These are phyloP conservation scores for Ganoderma lucidum DNA, from an alignment of 1,284 basidiomycete species.

Conservation along the genomic window DNA sequence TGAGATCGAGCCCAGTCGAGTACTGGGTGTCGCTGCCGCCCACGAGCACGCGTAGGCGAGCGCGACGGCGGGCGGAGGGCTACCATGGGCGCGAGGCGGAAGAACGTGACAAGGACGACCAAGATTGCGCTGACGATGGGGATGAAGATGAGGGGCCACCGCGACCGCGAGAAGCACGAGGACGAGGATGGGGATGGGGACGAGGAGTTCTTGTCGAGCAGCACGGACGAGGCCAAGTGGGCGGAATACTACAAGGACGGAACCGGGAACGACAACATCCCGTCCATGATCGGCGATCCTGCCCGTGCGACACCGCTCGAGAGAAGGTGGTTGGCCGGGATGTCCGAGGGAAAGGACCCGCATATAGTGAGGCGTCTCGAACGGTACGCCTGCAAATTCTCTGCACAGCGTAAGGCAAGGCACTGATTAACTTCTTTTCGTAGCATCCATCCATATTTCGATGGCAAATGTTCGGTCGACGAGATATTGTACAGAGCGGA, in stretches of 20 bases:
- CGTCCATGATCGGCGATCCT: conserved; percentile 85
- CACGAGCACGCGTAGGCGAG: conserved; percentile 52
- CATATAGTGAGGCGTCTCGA: conserved; percentile 70
- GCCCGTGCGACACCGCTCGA: conserved; percentile 80
- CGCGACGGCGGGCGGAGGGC: conserved; percentile 51
- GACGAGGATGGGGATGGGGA: conserved; percentile 36
- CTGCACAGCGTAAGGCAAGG: no score
- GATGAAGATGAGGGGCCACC: conserved; percentile 41
- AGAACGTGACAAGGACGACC: conserved; percentile 24
- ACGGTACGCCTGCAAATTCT: conserved; percentile 54
- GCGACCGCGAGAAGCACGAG: conserved; percentile 43
- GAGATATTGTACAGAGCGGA: conserved; percentile 82
- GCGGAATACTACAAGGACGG: conserved; percentile 46
- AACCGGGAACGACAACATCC: conserved; percentile 56
- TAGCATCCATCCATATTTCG: conserved; percentile 85
- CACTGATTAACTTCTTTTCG: background rate
- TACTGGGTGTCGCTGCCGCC: conserved; percentile 57
- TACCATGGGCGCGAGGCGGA: conserved; percentile 32
- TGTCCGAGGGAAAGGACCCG: conserved; percentile 82
- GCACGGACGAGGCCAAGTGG: conserved; percentile 50
- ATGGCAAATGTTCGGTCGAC: conserved; percentile 82
- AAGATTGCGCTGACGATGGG: conserved; percentile 42
- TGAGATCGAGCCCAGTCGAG: conserved; percentile 35
- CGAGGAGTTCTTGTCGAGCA: conserved; percentile 41
- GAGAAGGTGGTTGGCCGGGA: conserved; percentile 81